Base-by-base conservation (phyloP, 495 filamentous ascomycete genomes). In the Oidiodendron maius region DNA sequence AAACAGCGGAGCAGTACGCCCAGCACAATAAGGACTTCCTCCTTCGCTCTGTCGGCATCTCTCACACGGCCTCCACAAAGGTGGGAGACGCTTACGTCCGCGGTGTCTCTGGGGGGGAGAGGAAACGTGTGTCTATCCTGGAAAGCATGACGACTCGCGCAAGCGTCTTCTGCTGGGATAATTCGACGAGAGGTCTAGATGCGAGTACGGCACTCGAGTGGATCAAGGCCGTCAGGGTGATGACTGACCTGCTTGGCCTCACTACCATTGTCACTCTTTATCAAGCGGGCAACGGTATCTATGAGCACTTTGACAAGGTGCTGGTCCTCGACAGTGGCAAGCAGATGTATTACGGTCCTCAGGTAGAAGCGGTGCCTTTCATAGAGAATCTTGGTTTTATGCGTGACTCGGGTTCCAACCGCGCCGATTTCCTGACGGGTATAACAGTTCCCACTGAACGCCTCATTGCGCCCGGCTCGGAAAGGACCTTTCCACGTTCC, bases 71-170 rank as follows among this genome's bases (percentile, higher is more conserved):
- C 50, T 70, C 71, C 21, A 87, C 83, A 1, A 82, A 76, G 56
- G 74, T 88, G 28, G 84, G 84, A 5, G 74, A 85, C 45, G 78
- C 77, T 35, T 65, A 77, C 2, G 69, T 86, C 17, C 76, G 81
- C 17, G 83, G 84, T 34, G 70, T 88, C 8, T 82, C 76, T n/a
- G 84, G 84, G 8, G 84, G 84, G 18, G 84, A 87, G 59, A 83
- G 81, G 63, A 87, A 87, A 60, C 71, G 84, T 51, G 81, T 85
- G 18, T 78, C 71, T 15, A 86, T 87, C 47, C 79, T 77, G 4
- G 83, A 87, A 57, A 77, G 79, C 2, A 73, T 87, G 70, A 74
- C 83, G 10, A 83, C 80, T 10, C 18, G 42, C 10, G 45, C 34
- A 30, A 71, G 69, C 0, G 81, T 72, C 0, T 77, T 83, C 53